Evolutionary conservation across 2,329 filamentous ascomycete species (phyloP), one percentile per base, ranked within the genome.

Genomic region (Neoascochyta sp.): DNA sequence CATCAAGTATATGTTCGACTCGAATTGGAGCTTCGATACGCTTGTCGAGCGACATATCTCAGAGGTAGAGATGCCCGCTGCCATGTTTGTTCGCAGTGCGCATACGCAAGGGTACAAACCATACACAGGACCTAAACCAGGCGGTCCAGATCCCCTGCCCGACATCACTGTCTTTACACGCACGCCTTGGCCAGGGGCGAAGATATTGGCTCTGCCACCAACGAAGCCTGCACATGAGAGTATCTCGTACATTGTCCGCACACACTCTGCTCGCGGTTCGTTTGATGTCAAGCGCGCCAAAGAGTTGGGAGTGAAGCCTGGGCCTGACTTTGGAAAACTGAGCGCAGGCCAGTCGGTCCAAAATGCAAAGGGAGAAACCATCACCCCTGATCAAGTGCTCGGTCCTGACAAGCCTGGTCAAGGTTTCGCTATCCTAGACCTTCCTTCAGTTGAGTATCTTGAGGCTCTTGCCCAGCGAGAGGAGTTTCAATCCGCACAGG

Each of bases 341-440:
- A 71, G 81, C 0, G 57, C 52, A 2, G 87, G 88, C 3, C 44
- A 80, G 40, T 79, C 62, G 26, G 79, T 92, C 2, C 64, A 68
- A 30, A 79, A 77, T 14, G 66, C 70, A 9, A 74, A 82, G 47
- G 88, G 86, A 4, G 71, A 69, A 5, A 74, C 73, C 0, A 76
- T 98, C 16, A 92, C 82, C 0, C 83, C 90, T 1, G 84, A 92
- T 0, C 92, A 94, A 81, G 88, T 96, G 1, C 55, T 98, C 29
- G 86, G 75, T 2, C 69, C 80, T 8, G 64, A 73, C 3, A 73
- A 79, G 32, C 71, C 75, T 5, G 88, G 88, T 8, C 76, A 72
- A 32, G 89, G 86, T 3, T 71, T 95, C 42, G 83, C 85, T 7
- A 71, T 98, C 6, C 69, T 93, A 22, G 89, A 96, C 47, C 61